Percentiles rank a stretch among this genome's conserved stretches.
phyloP scores from a whole-genome alignment of 1,139 yeast species.

The Pneumocystis oryctolagi region DNA sequence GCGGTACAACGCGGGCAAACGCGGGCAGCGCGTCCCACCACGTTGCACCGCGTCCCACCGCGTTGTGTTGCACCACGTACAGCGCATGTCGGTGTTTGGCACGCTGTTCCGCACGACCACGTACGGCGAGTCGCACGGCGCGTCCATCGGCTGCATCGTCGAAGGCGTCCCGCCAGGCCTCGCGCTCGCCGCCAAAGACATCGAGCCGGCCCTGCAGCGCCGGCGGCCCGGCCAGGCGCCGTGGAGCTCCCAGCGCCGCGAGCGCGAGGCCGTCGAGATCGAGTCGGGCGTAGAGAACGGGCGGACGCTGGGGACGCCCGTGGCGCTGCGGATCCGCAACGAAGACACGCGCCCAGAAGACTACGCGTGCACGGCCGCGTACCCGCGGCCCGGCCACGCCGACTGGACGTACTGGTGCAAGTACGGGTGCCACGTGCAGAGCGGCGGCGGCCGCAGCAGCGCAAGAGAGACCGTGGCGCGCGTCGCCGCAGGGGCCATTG shows the following conservation, averaged over 20 bases:
- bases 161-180: slow-evolving; percentile 97
- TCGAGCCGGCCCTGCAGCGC: slow-evolving; percentile 90
- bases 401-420: slow-evolving; percentile 84
- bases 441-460: slow-evolving; percentile 94
- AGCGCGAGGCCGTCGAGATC: slow-evolving; percentile 79
- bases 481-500: slow-evolving; percentile 97
- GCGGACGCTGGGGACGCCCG: slow-evolving; percentile 83
- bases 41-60: no score
- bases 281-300: slow-evolving; percentile 94
- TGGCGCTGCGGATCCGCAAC: slow-evolving; percentile 80
- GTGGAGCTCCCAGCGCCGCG: slow-evolving; percentile 38
- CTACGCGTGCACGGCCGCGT: slow-evolving; percentile 74
- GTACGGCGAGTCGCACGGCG: slow-evolving; percentile 92
- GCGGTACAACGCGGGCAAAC: no score
- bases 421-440: slow-evolving; percentile 82
- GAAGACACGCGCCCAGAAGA: slow-evolving; percentile 78
- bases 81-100: slow-evolving; percentile 18
- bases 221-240: slow-evolving; percentile 83
- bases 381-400: slow-evolving; percentile 96
- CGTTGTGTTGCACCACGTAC: no score
- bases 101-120: slow-evolving; percentile 14
- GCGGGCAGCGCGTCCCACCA: no score
- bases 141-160: slow-evolving; percentile 95
- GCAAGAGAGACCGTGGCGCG: slow-evolving; percentile 94
- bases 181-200: slow-evolving; percentile 65